Percentiles rank a stretch among this genome's conserved stretches.
phyloP scores from a whole-genome alignment of 2,329 filamentous ascomycete species.

The Chaetomium globosum region DNA sequence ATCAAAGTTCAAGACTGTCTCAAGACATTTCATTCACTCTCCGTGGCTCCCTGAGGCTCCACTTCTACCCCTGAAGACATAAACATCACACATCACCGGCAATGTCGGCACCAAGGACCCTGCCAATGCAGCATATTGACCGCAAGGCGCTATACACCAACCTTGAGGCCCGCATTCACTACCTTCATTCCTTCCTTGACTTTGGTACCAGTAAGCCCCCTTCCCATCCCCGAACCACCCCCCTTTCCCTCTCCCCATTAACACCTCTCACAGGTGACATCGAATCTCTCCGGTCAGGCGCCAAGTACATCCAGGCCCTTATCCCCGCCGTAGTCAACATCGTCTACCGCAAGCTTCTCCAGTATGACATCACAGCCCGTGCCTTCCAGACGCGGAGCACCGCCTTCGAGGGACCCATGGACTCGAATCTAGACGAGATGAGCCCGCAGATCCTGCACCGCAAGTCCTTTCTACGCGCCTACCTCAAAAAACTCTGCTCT shows the following conservation, averaged over 20 bases:
- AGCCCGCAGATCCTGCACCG: conserved; percentile 75
- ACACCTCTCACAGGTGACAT: conserved; percentile 61
- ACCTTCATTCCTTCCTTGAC: conserved; percentile 75
- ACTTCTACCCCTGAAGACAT: conserved; percentile 7
- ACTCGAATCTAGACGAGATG: conserved; percentile 65
- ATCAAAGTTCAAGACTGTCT: not conserved
- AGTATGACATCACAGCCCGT: conserved; percentile 79
- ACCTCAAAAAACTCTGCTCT: conserved; percentile 72
- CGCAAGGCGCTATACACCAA: conserved; percentile 72
- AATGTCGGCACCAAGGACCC: conserved; percentile 32
- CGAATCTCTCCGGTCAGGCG: conserved; percentile 67
- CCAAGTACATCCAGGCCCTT: conserved; percentile 78
- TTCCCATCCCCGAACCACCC: not conserved
- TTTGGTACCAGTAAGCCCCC: conserved; percentile 65
- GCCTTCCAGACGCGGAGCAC: conserved; percentile 68
- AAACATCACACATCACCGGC: conserved; percentile 12
- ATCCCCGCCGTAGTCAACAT: conserved; percentile 83
- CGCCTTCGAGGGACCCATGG: conserved; percentile 68
- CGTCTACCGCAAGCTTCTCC: conserved; percentile 78
- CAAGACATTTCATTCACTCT: not conserved
- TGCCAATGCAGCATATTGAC: conserved; percentile 61
- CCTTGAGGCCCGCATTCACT: conserved; percentile 69
- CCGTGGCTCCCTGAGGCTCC: not conserved
- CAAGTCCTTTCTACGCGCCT: conserved; percentile 77
- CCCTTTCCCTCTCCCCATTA: not conserved